phyloP scores from a whole-genome alignment of 164 flowering plant genomes.

The Berberis vulgaris region DNA sequence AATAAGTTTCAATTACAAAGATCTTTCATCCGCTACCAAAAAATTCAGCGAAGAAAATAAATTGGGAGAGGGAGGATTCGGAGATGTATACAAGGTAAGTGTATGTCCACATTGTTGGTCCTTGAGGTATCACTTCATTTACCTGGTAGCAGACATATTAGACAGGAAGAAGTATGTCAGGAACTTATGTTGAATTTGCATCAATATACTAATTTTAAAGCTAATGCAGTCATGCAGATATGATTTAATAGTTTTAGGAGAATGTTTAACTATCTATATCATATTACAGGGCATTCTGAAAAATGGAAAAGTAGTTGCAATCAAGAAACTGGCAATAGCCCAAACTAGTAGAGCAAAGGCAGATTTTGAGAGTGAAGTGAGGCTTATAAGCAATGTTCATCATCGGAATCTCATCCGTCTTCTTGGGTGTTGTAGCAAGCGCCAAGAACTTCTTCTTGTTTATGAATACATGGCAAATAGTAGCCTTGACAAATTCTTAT shows the following conservation, averaged over 20 bases:
- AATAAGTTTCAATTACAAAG: conserved; percentile 27
- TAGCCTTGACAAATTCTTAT: conserved; percentile 48
- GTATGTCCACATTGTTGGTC: not conserved
- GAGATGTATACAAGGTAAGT: conserved; percentile 52
- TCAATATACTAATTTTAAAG: too few relatives aligned
- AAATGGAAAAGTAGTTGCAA: conserved; percentile 48
- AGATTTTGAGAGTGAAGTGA: conserved; percentile 41
- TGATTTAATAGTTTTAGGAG: not conserved
- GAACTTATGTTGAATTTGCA: too few relatives aligned
- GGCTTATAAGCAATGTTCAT: conserved; percentile 50
- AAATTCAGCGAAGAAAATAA: conserved; percentile 41
- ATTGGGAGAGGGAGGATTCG: conserved; percentile 60
- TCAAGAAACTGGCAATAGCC: conserved; percentile 35
- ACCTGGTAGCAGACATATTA: too few relatives aligned
- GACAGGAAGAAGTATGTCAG: too few relatives aligned
- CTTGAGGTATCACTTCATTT: not conserved
- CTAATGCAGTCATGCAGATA: too few relatives aligned
- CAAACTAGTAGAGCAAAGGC: conserved; percentile 24
- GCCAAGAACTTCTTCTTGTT: conserved; percentile 39
- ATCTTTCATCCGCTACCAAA: conserved; percentile 37
- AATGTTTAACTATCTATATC: too few relatives aligned
- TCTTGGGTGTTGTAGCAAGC: conserved; percentile 51
- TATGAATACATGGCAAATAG: conserved; percentile 52
- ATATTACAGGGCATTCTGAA: conserved; percentile 33
- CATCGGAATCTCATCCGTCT: conserved; percentile 55